Conservation (phyloP, 345 rosid genomes). For the Eucalyptus cloeziana region DNA sequence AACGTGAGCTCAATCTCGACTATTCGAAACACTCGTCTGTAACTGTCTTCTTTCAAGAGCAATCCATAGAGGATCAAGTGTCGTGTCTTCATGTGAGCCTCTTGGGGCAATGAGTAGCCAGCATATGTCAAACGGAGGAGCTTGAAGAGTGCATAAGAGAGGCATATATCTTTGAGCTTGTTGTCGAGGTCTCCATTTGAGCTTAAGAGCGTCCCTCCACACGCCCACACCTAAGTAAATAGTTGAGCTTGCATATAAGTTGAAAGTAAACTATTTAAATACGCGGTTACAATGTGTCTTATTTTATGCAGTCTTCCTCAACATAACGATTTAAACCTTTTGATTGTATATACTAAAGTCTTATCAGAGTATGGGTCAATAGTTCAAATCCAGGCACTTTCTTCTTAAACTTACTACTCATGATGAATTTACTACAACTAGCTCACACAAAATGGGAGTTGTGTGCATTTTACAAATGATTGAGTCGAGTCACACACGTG, state of each 20-base stretch:
- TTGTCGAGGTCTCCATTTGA: not conserved
- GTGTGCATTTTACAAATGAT: too few species aligned
- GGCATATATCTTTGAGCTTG: not conserved
- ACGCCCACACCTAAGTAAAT: not conserved
- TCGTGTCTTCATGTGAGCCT: not conserved
- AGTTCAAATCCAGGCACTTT: too few species aligned
- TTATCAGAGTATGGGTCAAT: too few species aligned
- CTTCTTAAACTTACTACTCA: too few species aligned
- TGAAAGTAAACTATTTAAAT: too few species aligned
- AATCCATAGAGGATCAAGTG: not conserved
- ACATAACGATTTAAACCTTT: too few species aligned
- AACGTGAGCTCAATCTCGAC: not conserved
- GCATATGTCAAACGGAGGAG: not conserved
- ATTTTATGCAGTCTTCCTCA: too few species aligned
- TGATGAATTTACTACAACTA: too few species aligned
- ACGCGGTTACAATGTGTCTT: too few species aligned
- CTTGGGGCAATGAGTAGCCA: not conserved
- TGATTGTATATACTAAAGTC: too few species aligned
- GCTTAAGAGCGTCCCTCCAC: not conserved
- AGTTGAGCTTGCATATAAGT: not conserved
- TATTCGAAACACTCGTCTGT: not conserved
- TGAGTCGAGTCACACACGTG: too few species aligned
- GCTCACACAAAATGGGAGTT: too few species aligned
- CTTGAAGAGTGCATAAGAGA: not conserved
- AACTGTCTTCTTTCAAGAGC: not conserved